Evolutionary conservation across 331 rosid genomes (phyloP), one percentile per base, ranked within the genome.

Genomic region (Rosa hybrid): DNA sequence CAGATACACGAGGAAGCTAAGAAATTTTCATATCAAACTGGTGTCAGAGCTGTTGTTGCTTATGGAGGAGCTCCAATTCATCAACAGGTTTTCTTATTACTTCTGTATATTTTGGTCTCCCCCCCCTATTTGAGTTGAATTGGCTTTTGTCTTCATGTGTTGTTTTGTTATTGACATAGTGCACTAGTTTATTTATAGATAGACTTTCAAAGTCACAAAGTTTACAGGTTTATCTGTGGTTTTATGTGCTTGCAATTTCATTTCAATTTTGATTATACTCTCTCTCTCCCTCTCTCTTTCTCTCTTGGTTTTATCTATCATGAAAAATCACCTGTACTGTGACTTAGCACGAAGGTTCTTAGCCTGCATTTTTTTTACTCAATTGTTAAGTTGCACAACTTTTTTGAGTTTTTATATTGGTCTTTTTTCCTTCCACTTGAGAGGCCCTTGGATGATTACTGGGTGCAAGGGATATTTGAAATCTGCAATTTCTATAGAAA

Each of bases 1-100:
- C 92, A 93, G 97, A 93, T 93, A 83, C 97, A 90, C 20, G 96
- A 89, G 77, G 97, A 93, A 86, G 96, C 97, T 41, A 88, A 72
- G 83, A 93, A 93, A 44, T 93, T 93, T 53, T 78, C 97, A 0
- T 93, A 93, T 83, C 91, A 93, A 85, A 93, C 97, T 5, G 92
- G 94, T 85, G 97, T 93, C 21, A 91, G 94, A 76, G 96, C 90
- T 69, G 97, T 93, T 67, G 97, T 93, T 88, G 96, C 93, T 73
- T 93, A 93, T 79, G 97, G 97, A 44, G 97, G 97, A 76, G 92
- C 96, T 68, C 96, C 97, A 71, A 89, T 93, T 78, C 86, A 88
- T 86, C 96, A 87, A 75, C 97, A 93, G 97, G 97, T 90, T 75
- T 27, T 42, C 16, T 41, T 4, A 3, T 34, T 64, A 68, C 79